Evolutionary conservation across 768 basidiomycete species (phyloP), one percentile per base, ranked within the genome.

Genomic region (Calocybe cyanea): DNA sequence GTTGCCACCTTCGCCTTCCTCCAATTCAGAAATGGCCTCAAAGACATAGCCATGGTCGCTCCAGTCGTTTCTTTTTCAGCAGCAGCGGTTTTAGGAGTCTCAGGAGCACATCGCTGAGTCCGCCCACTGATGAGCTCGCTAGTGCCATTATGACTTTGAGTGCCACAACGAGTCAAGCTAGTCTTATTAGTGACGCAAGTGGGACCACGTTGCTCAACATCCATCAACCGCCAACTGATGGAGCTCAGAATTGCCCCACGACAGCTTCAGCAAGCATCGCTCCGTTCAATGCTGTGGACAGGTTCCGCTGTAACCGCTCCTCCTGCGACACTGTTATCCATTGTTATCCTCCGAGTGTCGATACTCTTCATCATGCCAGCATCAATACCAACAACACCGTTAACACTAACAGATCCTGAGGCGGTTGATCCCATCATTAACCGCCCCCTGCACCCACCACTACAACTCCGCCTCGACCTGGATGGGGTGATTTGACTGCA

Each of bases 101-200:
- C 52, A 69, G 80, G 55, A 80, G 78, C 46, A 73, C 81, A 15
- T 81, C 83, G 55, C 83, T 85, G 4, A 85, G 84, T 51, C 85
- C 85, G 13, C 69, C 66, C 3, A 58, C 58, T 36, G 66, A 60
- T 11, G 67, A n/a, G n/a, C n/a, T n/a, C n/a, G n/a, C n/a, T n/a
- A n/a, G n/a, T n/a, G 60, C 14, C n/a, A 32, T 8, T 8, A n/a
- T n/a, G 31, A n/a, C 9, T 8, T n/a, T n/a, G n/a, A n/a, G n/a
- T n/a, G n/a, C n/a, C n/a, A 32, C 34, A n/a, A 18, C 7, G 34
- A 18, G 11, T 11, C n/a, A n/a, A n/a, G 11, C 5, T 11, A 28
- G 25, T 11, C 6, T 5, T 28, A 28, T 6, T 28, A 28, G 34
- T 48, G 13, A 47, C 56, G 21, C 54, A 55, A n/a, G 51, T 32